Conservation (phyloP, 192 early-diverging fungal genomes). For the Coemansia sp. region DNA sequence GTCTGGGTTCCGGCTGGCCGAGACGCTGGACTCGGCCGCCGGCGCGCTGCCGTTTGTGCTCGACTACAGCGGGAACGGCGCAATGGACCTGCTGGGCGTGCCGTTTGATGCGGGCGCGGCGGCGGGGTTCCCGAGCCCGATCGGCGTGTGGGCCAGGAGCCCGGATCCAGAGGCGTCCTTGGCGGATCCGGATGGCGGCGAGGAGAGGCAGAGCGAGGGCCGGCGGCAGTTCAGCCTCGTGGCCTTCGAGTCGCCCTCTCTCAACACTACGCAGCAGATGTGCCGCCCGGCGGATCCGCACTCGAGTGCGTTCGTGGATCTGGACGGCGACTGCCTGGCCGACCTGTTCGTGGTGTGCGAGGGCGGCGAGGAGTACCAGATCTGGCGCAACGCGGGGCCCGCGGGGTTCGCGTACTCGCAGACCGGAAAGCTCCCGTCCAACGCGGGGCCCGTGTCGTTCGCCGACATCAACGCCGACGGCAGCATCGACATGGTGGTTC, state of each 20-base stretch:
- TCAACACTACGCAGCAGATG: constrained; percentile 29
- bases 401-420: constrained; percentile 68
- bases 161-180: not conserved
- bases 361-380: constrained; percentile 64
- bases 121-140: not conserved
- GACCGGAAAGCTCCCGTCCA: constrained; percentile 61
- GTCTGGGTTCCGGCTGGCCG: constrained; percentile 59
- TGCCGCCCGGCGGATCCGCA: constrained; percentile 79
- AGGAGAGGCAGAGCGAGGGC: not conserved
- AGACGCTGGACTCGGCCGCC: constrained; percentile 16
- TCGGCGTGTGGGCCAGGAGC: not conserved
- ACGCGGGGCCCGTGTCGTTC: constrained; percentile 79
- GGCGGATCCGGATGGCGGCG: constrained; percentile 49
- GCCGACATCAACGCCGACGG: constrained; percentile 96
- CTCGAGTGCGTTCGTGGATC: constrained; percentile 90
- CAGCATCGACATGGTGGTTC: constrained; percentile 80
- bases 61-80: constrained; percentile 30
- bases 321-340: constrained; percentile 87
- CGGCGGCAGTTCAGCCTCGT: constrained; percentile 3
- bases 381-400: constrained; percentile 69
- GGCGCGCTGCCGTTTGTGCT: constrained; percentile 38
- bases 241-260: constrained; percentile 11
- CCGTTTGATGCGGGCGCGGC: constrained; percentile 14
- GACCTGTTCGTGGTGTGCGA: constrained; percentile 77
- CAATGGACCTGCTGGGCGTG: constrained; percentile 21